Percentiles rank a stretch among this genome's conserved stretches.
Conservation (phyloP, 2,329 filamentous ascomycete species). For the Sporothrix schenckii region DNA sequence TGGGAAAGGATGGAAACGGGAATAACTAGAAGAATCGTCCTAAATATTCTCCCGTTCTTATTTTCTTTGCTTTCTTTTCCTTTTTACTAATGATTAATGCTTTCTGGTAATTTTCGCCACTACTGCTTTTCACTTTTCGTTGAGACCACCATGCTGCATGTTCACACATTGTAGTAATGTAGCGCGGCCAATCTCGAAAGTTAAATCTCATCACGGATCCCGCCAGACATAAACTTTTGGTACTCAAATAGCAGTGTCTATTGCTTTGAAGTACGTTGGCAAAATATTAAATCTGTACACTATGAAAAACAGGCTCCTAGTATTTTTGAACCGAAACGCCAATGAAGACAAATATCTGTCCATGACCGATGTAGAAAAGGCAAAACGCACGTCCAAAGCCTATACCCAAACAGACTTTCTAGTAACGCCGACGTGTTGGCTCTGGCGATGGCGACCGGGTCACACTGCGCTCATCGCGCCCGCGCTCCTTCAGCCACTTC, state of each 20-base stretch:
- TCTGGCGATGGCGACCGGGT: constrained; percentile 85
- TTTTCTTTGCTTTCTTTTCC: too few relatives aligned
- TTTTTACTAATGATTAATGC: neutral
- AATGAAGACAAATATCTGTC: constrained; percentile 15
- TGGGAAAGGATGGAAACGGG: neutral
- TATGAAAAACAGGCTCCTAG: constrained; percentile 1
- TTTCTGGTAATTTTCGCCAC: neutral
- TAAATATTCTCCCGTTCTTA: neutral
- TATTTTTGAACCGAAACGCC: constrained; percentile 10
- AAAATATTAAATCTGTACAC: neutral
- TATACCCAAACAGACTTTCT: constrained; percentile 37
- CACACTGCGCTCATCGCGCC: constrained; percentile 79
- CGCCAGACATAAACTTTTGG: neutral
- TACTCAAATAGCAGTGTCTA: too few relatives aligned
- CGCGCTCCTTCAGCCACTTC: constrained; percentile 90
- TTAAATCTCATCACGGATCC: too few relatives aligned
- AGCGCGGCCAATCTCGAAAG: neutral
- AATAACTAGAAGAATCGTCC: neutral
- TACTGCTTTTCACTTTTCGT: neutral
- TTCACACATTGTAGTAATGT: neutral
- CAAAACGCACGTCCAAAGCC: neutral
- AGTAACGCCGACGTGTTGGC: constrained; percentile 73
- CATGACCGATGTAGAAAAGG: neutral
- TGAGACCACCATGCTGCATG: neutral
- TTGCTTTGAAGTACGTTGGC: neutral